Conservation (phyloP, 192 early-diverging fungal species). For the Chytriomyces hyalinus region DNA sequence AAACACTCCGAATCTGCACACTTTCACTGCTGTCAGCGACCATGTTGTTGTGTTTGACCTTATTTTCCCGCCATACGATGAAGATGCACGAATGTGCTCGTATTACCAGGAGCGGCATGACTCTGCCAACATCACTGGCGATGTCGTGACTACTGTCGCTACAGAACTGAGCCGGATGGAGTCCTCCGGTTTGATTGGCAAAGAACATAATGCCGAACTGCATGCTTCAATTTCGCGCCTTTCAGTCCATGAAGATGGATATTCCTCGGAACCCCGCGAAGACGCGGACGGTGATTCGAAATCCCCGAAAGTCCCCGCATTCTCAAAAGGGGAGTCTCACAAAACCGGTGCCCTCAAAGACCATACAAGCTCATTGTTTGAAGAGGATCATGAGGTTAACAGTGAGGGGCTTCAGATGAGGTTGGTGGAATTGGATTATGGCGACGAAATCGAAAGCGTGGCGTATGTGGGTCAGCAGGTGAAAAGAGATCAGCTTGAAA, state of each 20-base stretch:
- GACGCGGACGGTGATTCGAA: too few species aligned
- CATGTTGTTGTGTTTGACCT: conserved; percentile 54
- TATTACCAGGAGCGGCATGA: conserved; percentile 40
- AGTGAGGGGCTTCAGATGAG: not conserved
- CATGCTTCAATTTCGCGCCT: not conserved
- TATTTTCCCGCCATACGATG: conserved; percentile 59
- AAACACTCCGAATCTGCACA: conserved; percentile 41
- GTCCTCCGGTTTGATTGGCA: not conserved
- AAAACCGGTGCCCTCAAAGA: not conserved
- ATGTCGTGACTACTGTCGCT: not conserved
- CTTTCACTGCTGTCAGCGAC: conserved; percentile 51
- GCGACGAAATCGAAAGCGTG: conserved; percentile 7
- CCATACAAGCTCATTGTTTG: not conserved
- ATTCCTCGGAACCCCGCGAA: too few species aligned
- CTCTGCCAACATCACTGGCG: not conserved
- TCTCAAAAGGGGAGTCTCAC: not conserved
- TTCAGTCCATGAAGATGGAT: not conserved
- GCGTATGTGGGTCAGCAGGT: conserved; percentile 12
- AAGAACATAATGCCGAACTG: not conserved
- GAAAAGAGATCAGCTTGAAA: conserved; percentile 2
- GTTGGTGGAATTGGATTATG: conserved; percentile 16
- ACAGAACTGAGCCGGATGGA: not conserved
- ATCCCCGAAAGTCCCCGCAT: not conserved
- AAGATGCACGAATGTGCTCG: conserved; percentile 48
- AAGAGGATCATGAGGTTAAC: not conserved